Evolutionary conservation across 176 grass and related monocot species (phyloP).

Genomic region (Triticum timopheevii): DNA sequence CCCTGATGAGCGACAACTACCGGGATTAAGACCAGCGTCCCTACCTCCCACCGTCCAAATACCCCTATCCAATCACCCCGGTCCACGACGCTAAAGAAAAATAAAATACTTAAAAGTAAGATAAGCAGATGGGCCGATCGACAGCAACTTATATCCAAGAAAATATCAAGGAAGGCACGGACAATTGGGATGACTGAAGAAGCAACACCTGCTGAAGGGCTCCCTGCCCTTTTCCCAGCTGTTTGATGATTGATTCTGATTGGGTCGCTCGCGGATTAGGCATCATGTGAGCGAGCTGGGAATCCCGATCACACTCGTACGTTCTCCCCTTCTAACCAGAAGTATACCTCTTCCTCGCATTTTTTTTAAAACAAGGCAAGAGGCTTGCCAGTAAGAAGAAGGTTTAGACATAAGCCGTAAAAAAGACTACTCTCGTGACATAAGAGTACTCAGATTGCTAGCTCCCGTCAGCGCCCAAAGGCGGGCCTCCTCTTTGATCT

Average conservation of each 20-base stretch:
- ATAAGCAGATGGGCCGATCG: background rate
- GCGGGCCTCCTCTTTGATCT: too few species aligned
- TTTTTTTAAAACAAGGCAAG: background rate
- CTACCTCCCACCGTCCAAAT: conserved; percentile 33
- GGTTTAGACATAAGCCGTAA: too few species aligned
- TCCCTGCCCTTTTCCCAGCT: background rate
- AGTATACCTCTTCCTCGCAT: too few species aligned
- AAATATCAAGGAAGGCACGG: background rate
- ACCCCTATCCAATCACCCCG: background rate
- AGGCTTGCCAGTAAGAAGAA: too few species aligned
- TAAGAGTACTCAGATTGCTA: too few species aligned
- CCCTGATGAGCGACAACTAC: background rate
- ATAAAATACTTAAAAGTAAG: background rate
- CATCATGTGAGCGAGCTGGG: background rate
- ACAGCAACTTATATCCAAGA: background rate
- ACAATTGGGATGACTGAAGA: background rate
- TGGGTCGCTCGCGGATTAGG: background rate
- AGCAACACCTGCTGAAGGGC: background rate
- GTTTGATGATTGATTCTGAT: background rate
- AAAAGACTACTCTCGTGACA: too few species aligned
- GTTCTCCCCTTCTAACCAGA: background rate
- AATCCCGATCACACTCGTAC: background rate
- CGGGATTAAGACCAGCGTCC: conserved; percentile 3
- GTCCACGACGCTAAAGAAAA: background rate
- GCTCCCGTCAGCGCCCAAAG: too few species aligned